phyloP scores from a whole-genome alignment of 2,329 filamentous ascomycete genomes.

The Ophiostoma fasciatum region DNA sequence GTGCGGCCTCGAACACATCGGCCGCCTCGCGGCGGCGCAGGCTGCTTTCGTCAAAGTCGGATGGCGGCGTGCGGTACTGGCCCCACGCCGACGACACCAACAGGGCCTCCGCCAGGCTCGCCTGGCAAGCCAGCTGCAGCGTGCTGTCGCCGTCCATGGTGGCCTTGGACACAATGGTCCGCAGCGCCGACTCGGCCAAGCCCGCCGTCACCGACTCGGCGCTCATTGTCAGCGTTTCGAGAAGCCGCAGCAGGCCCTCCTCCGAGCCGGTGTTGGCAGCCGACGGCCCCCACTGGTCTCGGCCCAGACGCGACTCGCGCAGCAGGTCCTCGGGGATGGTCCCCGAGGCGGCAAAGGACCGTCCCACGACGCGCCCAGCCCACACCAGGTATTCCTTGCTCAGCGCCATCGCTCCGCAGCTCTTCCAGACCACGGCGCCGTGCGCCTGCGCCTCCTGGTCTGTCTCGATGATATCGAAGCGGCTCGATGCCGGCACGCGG shows the following conservation, averaged over 20 bases:
- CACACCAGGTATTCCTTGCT: constrained; percentile 63
- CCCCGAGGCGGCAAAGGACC: constrained; percentile 67
- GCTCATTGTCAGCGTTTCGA: constrained; percentile 46
- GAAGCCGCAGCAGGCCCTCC: constrained; percentile 43
- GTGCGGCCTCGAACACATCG: constrained; percentile 21
- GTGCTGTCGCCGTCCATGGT: constrained; percentile 29
- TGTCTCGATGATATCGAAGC: constrained; percentile 51
- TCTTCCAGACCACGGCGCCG: constrained; percentile 59
- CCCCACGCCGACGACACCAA: constrained; percentile 41
- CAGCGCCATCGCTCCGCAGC: constrained; percentile 48
- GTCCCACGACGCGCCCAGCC: constrained; percentile 72
- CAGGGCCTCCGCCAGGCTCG: constrained; percentile 35
- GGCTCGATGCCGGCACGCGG: constrained; percentile 38
- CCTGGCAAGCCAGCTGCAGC: constrained; percentile 35
- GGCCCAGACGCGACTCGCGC: constrained; percentile 43
- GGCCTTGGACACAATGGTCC: constrained; percentile 41
- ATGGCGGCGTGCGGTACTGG: constrained; percentile 38
- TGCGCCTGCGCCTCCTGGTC: constrained; percentile 49
- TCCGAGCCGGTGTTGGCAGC: constrained; percentile 47
- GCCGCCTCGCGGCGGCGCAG: constrained; percentile 10
- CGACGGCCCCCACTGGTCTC: constrained; percentile 32
- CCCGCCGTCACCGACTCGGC: constrained; percentile 41
- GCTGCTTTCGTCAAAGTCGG: constrained; percentile 25
- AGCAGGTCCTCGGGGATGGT: constrained; percentile 46
- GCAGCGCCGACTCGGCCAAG: constrained; percentile 44